Percentiles rank a stretch among this genome's conserved stretches.
Evolutionary conservation across 306 rosid species (phyloP).

Genomic region (Cucurbita ficifolia): DNA sequence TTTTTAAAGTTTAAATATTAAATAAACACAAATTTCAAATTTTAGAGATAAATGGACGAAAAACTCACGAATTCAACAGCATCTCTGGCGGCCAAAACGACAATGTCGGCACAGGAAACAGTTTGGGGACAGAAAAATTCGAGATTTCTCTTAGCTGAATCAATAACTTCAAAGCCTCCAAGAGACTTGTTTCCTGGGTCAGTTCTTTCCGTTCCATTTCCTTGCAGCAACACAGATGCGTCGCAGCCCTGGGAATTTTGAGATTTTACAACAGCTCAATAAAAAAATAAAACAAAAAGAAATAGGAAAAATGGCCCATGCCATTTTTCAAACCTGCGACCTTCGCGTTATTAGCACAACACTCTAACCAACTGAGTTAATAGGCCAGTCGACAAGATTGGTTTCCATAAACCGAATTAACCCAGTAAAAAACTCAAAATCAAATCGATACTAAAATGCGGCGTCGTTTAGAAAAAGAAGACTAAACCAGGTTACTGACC

Average conservation of each 20-base stretch:
- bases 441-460: background rate
- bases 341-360: too few species aligned
- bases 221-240: constrained; percentile 66
- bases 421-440: too few species aligned
- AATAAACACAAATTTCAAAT: too few species aligned
- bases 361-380: too few species aligned
- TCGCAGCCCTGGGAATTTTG: constrained; percentile 58
- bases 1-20: too few species aligned
- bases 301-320: too few species aligned
- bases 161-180: constrained; percentile 69
- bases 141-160: constrained; percentile 50
- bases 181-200: constrained; percentile 77
- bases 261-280: background rate
- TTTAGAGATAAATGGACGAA: background rate
- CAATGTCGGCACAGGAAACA: constrained; percentile 85
- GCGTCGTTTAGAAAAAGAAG: background rate
- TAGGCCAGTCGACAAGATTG: too few species aligned
- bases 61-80: constrained; percentile 64
- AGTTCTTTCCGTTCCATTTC: constrained; percentile 54
- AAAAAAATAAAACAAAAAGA: too few species aligned
- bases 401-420: too few species aligned
- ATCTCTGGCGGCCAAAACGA: constrained; percentile 85
- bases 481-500: constrained; percentile 19
- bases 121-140: constrained; percentile 61
- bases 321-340: too few species aligned